Evolutionary conservation across 192 early-diverging fungal genomes (phyloP), one percentile per base, ranked within the genome.

Genomic region (Linderina pennispora): DNA sequence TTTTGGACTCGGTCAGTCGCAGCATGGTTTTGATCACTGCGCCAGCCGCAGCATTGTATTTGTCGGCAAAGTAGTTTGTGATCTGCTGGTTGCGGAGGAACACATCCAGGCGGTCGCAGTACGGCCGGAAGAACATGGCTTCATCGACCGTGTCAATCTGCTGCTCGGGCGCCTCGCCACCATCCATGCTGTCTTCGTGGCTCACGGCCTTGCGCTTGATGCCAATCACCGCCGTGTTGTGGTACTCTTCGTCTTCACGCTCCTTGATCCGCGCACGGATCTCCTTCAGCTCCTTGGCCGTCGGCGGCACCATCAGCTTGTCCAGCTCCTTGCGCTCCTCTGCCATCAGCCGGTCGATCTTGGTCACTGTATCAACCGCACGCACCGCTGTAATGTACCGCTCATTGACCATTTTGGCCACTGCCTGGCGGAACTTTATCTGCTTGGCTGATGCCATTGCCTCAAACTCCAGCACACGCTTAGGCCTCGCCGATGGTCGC

Each of bases 71-170:
- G 43, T 75, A 60, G 20, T 77, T 75, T 16, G 79, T 72, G 39
- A 89, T 64, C 58, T 71, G 63, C 71, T 82, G 74, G 50, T 84
- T 84, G 45, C 86, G 79, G 58, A 85, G 74, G 15, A 79, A 56
- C 22, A 85, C 79, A 38, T 78, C 81, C 28, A 77, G 82, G 25
- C 76, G 70, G 8, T 84, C 82, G 54, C 64, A 77, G 48, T 88
- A 85, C 31, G 84, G 50, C 34, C 69, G 66, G 59, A 88, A 88
- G 39, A 61, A 81, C 25, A 80, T 65, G 25, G 77, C 74, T 15
- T 79, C 62, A 36, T 83, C 81, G 23, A 65, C 58, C 7, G 53
- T 18, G 21, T 63, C 67, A 1, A 22, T 23, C 3, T 51, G 49
- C 34, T 20, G 28, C 18, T 23, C 7, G 19, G 21, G 28, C 31